Base-by-base conservation (phyloP, 768 basidiomycete species). In the Lactifluus subvellereus region DNA sequence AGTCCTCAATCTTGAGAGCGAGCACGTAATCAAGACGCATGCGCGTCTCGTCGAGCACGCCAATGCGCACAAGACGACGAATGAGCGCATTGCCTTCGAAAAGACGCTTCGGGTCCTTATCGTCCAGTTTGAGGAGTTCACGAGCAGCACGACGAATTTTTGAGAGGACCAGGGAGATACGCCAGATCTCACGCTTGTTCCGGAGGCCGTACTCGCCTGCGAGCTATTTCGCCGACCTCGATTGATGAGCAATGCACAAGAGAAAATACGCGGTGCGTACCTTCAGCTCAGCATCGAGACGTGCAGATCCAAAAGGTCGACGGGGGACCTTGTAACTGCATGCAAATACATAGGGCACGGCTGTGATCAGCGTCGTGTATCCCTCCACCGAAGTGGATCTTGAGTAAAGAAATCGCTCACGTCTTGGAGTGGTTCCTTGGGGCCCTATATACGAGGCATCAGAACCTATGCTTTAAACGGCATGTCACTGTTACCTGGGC, bases 11-110 rank as follows among this genome's bases (percentile, higher is more conserved):
- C 82, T 98, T 98, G 71, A 98, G 82, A 58, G 96, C 97, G 77
- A 99, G 82, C 82, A 98, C 97, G 88, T 99, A 99, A 89, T 99
- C 97, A 79, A 99, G 91, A 77, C 96, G 87, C 97, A 99, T 98
- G 77, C 95, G 89, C 68, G 84, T 78, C 83, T 99, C 97, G 76
- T 98, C 97, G 77, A 99, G 89, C 82, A 99, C 97, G 83, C 97
- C 97, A 72, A 99, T 98, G 72, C 97, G 94, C 62, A 99, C 96
- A 70, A 99, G 90, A 76, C 96, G 90, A 68, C 86, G 83, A 76
- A 97, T 96, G 73, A 96, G 85, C 72, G 94, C 94, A 77, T 97
- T 97, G 76, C 93, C 94, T 82, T 98, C 97, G 84, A 99, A 98
- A 65, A 98, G 91, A 78, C 97, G 92, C 82, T 98, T 98, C 74